Percentiles rank a stretch among this genome's conserved stretches.
These are phyloP conservation scores for Polytrichum formosum DNA, from an alignment of 225 moss, liverwort and hornwort genomes.

Conservation along the genomic window DNA sequence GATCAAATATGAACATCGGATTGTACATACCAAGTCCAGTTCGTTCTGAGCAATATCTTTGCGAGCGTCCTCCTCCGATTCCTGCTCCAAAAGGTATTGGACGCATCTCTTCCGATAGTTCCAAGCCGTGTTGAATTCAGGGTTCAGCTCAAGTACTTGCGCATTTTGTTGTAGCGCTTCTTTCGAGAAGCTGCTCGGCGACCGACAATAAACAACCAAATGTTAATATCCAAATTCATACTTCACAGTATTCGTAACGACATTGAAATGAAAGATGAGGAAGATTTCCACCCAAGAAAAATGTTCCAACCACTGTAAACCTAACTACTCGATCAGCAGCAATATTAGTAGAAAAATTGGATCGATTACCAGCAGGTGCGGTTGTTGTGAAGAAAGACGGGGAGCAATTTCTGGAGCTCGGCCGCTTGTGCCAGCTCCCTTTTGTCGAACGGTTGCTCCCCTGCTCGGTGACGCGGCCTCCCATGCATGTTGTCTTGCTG, in stretches of 20 bases:
- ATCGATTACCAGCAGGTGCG: slow-evolving; percentile 48
- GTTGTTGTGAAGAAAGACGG: slow-evolving; percentile 47
- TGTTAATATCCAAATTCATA: neutral
- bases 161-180: slow-evolving; percentile 71
- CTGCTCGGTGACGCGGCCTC: slow-evolving; percentile 62
- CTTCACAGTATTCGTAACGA: neutral
- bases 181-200: slow-evolving; percentile 65
- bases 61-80: slow-evolving; percentile 53
- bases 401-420: slow-evolving; percentile 38
- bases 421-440: slow-evolving; percentile 40
- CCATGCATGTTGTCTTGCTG: slow-evolving; percentile 52
- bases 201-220: neutral
- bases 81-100: slow-evolving; percentile 41
- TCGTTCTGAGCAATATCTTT: slow-evolving; percentile 58
- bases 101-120: slow-evolving; percentile 86
- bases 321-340: too few relatives aligned
- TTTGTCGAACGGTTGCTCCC: slow-evolving; percentile 33
- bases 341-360: neutral
- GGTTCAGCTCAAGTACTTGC: slow-evolving; percentile 77
- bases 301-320: neutral
- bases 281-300: neutral
- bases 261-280: neutral
- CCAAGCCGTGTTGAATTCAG: slow-evolving; percentile 92
- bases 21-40: slow-evolving; percentile 69
- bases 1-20: slow-evolving; percentile 3